phyloP scores from a whole-genome alignment of 805 yeast genomes.

The Cyberlindnera galapagoensis region DNA sequence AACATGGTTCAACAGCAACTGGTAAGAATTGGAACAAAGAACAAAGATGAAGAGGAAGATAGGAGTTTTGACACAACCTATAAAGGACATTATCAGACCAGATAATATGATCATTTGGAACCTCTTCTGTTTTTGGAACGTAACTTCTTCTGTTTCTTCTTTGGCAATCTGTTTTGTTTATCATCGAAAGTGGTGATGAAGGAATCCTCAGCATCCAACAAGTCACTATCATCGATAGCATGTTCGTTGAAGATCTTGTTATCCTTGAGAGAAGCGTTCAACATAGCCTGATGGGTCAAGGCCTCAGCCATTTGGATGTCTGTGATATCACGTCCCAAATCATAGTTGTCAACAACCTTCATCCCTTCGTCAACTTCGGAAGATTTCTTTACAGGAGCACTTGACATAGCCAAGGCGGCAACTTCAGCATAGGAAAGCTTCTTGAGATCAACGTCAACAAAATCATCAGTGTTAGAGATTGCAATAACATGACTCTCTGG shows the following conservation, averaged over 20 bases:
- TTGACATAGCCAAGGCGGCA: conserved; percentile 24
- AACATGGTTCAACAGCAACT: too few relatives aligned
- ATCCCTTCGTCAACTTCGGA: conserved; percentile 1
- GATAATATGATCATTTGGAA: too few relatives aligned
- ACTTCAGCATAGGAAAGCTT: conserved; percentile 49
- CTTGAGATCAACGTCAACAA: conserved; percentile 39
- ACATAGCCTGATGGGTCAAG: conserved; percentile 1
- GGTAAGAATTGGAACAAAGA: too few relatives aligned
- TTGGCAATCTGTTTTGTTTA: conserved; percentile 16
- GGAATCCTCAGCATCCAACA: conserved; percentile 10
- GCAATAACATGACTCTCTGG: conserved; percentile 17
- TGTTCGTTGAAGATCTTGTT: conserved; percentile 4
- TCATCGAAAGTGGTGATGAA: conserved; percentile 15
- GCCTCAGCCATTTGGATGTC: conserved; percentile 20
- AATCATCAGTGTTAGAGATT: conserved; percentile 29
- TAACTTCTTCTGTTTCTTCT: conserved; percentile 15
- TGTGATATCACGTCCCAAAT: conserved; percentile 12
- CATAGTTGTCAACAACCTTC: conserved; percentile 9
- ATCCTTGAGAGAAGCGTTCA: background rate
- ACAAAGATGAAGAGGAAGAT: too few relatives aligned
- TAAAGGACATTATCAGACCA: too few relatives aligned
- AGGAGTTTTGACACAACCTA: too few relatives aligned
- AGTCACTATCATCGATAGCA: background rate
- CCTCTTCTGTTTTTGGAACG: conserved; percentile 11
- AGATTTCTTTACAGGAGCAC: too few relatives aligned